Evolutionary conservation across 768 basidiomycete species (phyloP).

Genomic region (Boletales sp.): DNA sequence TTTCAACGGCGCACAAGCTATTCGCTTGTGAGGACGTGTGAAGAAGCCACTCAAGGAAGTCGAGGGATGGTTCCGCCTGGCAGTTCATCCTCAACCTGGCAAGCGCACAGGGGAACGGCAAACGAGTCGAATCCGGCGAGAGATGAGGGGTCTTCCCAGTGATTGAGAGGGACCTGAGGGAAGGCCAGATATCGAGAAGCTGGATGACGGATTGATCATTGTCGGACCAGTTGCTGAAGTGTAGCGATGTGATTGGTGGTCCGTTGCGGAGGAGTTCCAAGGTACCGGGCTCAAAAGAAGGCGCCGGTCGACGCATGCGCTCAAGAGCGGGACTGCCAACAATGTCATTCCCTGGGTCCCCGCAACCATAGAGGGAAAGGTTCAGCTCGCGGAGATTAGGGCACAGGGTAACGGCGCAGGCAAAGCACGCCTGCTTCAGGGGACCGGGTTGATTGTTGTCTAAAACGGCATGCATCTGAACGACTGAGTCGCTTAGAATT

Average conservation of each 20-base stretch:
- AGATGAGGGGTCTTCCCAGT: slow-evolving; percentile 56
- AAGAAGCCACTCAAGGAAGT: slow-evolving; percentile 70
- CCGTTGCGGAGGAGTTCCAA: slow-evolving; percentile 51
- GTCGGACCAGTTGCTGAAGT: slow-evolving; percentile 72
- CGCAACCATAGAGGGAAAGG: slow-evolving; percentile 58
- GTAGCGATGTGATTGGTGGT: slow-evolving; percentile 49
- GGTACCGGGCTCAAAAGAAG: slow-evolving; percentile 51
- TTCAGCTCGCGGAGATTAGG: slow-evolving; percentile 55
- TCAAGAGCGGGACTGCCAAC: slow-evolving; percentile 45
- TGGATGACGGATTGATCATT: slow-evolving; percentile 54
- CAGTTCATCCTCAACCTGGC: slow-evolving; percentile 60
- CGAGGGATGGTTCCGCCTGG: slow-evolving; percentile 56
- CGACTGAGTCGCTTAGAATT: slow-evolving; percentile 51
- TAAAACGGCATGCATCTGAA: slow-evolving; percentile 51
- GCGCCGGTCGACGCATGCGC: slow-evolving; percentile 48
- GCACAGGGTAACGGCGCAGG: slow-evolving; percentile 53
- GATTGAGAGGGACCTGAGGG: slow-evolving; percentile 52
- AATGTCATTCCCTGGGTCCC: slow-evolving; percentile 47
- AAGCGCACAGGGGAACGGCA: slow-evolving; percentile 46
- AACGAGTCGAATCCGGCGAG: slow-evolving; percentile 34
- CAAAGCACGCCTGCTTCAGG: slow-evolving; percentile 55
- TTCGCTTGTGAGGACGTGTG: slow-evolving; percentile 46
- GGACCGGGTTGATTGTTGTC: slow-evolving; percentile 67
- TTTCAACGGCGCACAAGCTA: slow-evolving; percentile 48
- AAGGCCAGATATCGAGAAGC: slow-evolving; percentile 62